Evolutionary conservation across 163 green algal species (phyloP).

Genomic region (Chlorella variabilis): DNA sequence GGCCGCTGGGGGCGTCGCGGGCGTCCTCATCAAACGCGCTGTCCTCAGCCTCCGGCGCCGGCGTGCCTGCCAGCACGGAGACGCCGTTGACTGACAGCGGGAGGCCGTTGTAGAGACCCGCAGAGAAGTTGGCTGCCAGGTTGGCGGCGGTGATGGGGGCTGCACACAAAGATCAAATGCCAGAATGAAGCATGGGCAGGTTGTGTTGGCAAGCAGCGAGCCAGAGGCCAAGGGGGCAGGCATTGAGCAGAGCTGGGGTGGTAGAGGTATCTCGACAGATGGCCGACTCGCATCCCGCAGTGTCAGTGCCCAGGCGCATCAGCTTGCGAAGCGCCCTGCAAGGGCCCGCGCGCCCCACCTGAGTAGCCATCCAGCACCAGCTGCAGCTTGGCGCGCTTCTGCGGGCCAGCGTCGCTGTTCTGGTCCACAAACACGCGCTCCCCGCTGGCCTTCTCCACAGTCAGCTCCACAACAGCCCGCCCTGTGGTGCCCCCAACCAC

Average conservation of each 20-base stretch:
- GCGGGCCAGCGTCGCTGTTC: conserved; percentile 46
- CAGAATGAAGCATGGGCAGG: too few species aligned
- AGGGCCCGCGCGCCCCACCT: conserved; percentile 24
- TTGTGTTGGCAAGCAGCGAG: too few species aligned
- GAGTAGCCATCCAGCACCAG: conserved; percentile 89
- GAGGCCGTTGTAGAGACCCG: conserved; percentile 69
- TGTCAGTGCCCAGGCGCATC: too few species aligned
- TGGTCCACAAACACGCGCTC: conserved; percentile 49
- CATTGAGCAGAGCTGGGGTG: too few species aligned
- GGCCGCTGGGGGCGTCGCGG: background rate
- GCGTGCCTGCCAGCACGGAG: conserved; percentile 37
- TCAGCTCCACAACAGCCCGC: conserved; percentile 83
- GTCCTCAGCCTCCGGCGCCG: background rate
- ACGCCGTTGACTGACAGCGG: conserved; percentile 35
- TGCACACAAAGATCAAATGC: background rate
- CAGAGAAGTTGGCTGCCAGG: conserved; percentile 74
- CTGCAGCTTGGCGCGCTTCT: conserved; percentile 41
- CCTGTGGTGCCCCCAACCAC: conserved; percentile 63
- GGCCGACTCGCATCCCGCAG: too few species aligned
- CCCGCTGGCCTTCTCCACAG: conserved; percentile 72
- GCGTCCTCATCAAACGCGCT: background rate
- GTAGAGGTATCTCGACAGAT: too few species aligned
- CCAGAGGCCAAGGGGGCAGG: too few species aligned
- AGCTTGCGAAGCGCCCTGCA: too few species aligned
- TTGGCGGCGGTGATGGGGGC: conserved; percentile 67